Conservation (phyloP, 192 early-diverging fungal genomes). For the Mortierella claussenii region DNA sequence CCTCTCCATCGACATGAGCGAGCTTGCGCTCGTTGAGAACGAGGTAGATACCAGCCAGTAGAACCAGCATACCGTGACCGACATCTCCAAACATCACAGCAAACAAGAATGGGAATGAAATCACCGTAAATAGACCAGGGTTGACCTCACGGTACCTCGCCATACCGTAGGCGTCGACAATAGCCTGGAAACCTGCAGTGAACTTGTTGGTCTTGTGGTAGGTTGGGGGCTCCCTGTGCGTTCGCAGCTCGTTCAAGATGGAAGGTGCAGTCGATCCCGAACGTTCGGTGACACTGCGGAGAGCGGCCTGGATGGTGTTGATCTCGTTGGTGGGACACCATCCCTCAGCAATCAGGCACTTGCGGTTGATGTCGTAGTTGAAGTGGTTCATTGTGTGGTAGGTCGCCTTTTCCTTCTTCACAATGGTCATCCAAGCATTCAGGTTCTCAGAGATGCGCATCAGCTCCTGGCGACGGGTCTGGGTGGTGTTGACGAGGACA, state of each 20-base stretch:
- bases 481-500: constrained; percentile 89
- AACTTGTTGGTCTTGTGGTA: constrained; percentile 97
- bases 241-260: constrained; percentile 87
- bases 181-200: constrained; percentile 95
- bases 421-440: constrained; percentile 87
- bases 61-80: constrained; percentile 93
- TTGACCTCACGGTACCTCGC: constrained; percentile 98
- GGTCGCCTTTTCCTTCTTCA: constrained; percentile 98
- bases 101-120: constrained; percentile 99
- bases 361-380: constrained; percentile 93
- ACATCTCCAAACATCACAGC: constrained; percentile 99
- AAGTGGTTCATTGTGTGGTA: constrained; percentile 97
- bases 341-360: constrained; percentile 96
- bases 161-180: constrained; percentile 98
- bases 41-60: constrained; percentile 79
- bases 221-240: constrained; percentile 92
- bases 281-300: constrained; percentile 74
- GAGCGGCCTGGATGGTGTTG: constrained; percentile 80
- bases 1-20: constrained; percentile 82
- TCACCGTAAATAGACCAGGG: constrained; percentile 95
- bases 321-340: constrained; percentile 96
- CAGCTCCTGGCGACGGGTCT: constrained; percentile 86
- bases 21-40: constrained; percentile 85
- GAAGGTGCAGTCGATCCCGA: constrained; percentile 92
- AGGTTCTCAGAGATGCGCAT: constrained; percentile 86